phyloP scores from a whole-genome alignment of 2,329 filamentous ascomycete genomes.

The Colletotrichum liriopes region DNA sequence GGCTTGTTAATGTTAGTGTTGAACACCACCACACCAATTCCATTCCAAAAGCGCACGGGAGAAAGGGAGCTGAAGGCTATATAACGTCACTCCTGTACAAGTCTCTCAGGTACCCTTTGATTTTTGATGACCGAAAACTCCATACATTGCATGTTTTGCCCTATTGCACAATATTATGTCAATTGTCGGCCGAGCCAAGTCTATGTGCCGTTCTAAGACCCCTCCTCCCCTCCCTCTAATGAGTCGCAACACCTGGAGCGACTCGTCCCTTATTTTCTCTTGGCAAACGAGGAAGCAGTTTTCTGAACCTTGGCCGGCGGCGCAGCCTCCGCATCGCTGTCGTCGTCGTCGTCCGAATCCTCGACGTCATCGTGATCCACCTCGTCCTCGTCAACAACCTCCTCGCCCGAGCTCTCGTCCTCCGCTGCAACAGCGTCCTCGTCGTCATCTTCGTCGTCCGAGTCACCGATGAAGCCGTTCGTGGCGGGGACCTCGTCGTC shows the following conservation, averaged over 20 bases:
- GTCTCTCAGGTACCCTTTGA: constrained; percentile 14
- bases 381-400: constrained; percentile 71
- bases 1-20: neutral
- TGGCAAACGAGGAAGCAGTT: constrained; percentile 54
- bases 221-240: constrained; percentile 4
- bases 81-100: no score
- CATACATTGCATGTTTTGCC: constrained; percentile 30
- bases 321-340: constrained; percentile 65
- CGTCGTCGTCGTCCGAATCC: constrained; percentile 71
- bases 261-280: constrained; percentile 52
- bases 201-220: constrained; percentile 40
- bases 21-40: neutral
- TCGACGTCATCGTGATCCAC: constrained; percentile 72
- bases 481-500: constrained; percentile 72
- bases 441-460: constrained; percentile 69
- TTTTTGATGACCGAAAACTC: constrained; percentile 37
- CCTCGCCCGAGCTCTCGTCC: constrained; percentile 62
- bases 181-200: constrained; percentile 42
- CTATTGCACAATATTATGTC: constrained; percentile 42
- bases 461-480: constrained; percentile 71
- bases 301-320: constrained; percentile 64
- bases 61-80: neutral
- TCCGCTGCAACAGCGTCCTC: constrained; percentile 59
- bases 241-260: constrained; percentile 4
- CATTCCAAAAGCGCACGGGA: neutral